phyloP scores from a whole-genome alignment of 228 moss, liverwort and hornwort species.

The Sphagnum fallax region DNA sequence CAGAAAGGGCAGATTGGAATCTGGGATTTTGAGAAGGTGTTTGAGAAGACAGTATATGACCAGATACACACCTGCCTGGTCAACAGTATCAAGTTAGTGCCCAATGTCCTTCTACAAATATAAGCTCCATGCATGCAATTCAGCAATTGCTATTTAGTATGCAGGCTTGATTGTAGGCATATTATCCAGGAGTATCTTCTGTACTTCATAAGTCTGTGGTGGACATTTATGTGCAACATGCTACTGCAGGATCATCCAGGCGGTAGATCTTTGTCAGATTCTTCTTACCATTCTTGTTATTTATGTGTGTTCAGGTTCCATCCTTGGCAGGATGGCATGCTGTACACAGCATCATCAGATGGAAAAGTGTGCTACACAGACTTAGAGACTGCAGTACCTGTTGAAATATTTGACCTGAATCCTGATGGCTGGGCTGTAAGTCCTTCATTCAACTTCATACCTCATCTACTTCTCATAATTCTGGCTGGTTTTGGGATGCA shows the following conservation, averaged over 20 bases:
- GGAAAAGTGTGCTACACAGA: constrained; percentile 71
- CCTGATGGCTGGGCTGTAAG: constrained; percentile 80
- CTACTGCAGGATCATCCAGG: background rate
- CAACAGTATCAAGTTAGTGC: constrained; percentile 71
- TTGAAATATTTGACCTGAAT: constrained; percentile 60
- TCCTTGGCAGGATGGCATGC: constrained; percentile 54
- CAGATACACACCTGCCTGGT: constrained; percentile 64
- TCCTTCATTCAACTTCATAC: background rate
- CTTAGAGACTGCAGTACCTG: constrained; percentile 67
- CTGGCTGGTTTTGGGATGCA: background rate
- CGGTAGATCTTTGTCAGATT: background rate
- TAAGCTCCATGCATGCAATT: background rate
- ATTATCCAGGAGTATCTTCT: too few species aligned
- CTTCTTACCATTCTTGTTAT: background rate
- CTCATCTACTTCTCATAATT: background rate
- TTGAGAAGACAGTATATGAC: constrained; percentile 66
- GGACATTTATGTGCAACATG: too few species aligned
- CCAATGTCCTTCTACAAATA: background rate
- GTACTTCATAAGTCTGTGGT: too few species aligned
- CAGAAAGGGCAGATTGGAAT: constrained; percentile 86
- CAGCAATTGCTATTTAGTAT: too few species aligned
- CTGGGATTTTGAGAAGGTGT: constrained; percentile 72
- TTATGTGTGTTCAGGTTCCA: constrained; percentile 49
- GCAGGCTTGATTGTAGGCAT: too few species aligned
- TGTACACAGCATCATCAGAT: constrained; percentile 72